Evolutionary conservation across 2,329 filamentous ascomycete genomes (phyloP).

Genomic region (Pezicula neosporulosa): DNA sequence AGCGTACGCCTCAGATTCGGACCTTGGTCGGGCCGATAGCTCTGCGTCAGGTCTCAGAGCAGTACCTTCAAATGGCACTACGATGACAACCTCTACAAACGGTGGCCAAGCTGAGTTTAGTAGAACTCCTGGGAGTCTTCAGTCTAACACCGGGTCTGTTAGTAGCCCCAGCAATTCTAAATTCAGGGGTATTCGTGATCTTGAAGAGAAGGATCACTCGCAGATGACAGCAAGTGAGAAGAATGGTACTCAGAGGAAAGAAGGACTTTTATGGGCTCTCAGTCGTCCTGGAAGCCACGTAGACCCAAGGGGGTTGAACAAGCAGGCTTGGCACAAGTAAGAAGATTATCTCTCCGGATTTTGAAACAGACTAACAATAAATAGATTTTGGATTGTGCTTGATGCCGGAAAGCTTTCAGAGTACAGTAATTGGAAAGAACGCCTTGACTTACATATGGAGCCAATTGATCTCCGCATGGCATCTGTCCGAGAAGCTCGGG

Average conservation of each 20-base stretch:
- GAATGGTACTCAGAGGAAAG: slow-evolving; percentile 73
- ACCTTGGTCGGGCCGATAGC: slow-evolving; percentile 71
- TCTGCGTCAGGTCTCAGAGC: slow-evolving; percentile 64
- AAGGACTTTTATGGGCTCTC: slow-evolving; percentile 91
- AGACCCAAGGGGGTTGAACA: slow-evolving; percentile 91
- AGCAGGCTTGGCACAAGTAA: slow-evolving; percentile 98
- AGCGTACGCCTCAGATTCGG: slow-evolving; percentile 58
- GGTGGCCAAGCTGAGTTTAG: slow-evolving; percentile 30
- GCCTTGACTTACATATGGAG: slow-evolving; percentile 93
- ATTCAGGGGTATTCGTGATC: slow-evolving; percentile 89
- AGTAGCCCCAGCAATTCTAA: slow-evolving; percentile 53
- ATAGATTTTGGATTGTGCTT: slow-evolving; percentile 95
- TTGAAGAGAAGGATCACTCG: slow-evolving; percentile 76
- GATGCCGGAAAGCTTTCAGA: slow-evolving; percentile 96
- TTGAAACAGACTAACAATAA: slow-evolving; percentile 22
- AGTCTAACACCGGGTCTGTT: slow-evolving; percentile 33
- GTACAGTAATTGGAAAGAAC: slow-evolving; percentile 99
- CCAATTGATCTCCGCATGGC: slow-evolving; percentile 97
- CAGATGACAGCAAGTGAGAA: slow-evolving; percentile 51
- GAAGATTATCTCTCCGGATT: slow-evolving; percentile 29
- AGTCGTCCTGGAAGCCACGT: slow-evolving; percentile 92
- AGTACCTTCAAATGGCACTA: slow-evolving; percentile 39
- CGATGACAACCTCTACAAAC: slow-evolving; percentile 28
- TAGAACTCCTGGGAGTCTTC: slow-evolving; percentile 54
- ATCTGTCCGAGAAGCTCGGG: slow-evolving; percentile 91